phyloP scores from a whole-genome alignment of 116 monocot genomes.

The Zostera marina region DNA sequence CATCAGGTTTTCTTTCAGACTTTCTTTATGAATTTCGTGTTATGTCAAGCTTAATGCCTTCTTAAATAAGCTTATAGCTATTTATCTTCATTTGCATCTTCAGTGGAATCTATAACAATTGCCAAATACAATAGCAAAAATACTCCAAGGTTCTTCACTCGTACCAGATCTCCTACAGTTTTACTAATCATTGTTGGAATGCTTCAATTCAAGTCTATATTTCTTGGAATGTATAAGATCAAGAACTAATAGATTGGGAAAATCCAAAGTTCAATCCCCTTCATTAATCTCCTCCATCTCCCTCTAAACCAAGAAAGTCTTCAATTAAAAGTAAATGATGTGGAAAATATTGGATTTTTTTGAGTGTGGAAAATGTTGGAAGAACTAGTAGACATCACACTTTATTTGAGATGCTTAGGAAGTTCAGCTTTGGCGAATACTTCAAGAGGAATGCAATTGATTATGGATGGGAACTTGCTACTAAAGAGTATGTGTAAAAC shows the following conservation, averaged over 20 bases:
- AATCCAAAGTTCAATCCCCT: no score
- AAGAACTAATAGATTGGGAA: no score
- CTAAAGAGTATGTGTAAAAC: slow-evolving; percentile 80
- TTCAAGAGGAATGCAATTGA: slow-evolving; percentile 92
- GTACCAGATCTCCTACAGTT: slow-evolving; percentile 93
- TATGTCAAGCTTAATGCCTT: neutral
- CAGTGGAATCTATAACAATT: slow-evolving; percentile 22
- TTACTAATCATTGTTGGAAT: slow-evolving; percentile 95
- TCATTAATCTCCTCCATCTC: no score
- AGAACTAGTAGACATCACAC: slow-evolving; percentile 83
- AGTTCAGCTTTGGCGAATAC: slow-evolving; percentile 99
- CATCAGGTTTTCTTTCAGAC: neutral
- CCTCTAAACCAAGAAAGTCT: no score
- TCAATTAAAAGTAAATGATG: no score
- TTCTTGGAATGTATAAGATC: no score
- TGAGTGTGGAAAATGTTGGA: slow-evolving; percentile 91
- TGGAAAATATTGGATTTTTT: no score
- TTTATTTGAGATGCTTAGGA: slow-evolving; percentile 99
- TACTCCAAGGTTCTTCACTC: slow-evolving; percentile 86
- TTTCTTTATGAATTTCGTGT: neutral
- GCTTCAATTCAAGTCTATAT: slow-evolving; percentile 98
- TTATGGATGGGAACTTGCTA: slow-evolving; percentile 97
- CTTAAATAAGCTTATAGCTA: neutral
- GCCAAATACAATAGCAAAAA: no score
- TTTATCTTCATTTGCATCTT: slow-evolving; percentile 20